A percentile compares a stretch with the other conserved stretches of the same genome.
These are phyloP conservation scores for Neoarthrinium moseri DNA, from an alignment of 2,329 filamentous ascomycete genomes.

Conservation along the genomic window DNA sequence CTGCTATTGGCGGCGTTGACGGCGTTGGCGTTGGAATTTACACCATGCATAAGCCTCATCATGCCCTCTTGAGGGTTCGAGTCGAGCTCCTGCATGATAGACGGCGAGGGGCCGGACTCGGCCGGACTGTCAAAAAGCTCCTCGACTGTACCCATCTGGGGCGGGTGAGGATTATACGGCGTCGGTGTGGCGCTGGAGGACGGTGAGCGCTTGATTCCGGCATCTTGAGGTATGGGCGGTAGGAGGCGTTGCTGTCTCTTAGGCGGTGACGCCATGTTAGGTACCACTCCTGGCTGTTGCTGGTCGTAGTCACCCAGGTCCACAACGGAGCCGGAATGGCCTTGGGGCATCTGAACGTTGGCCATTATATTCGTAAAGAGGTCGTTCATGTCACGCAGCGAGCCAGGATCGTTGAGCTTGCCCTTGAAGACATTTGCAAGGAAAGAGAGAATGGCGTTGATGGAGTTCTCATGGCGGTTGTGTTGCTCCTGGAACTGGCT, in stretches of 20 bases:
- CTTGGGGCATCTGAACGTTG: constrained; percentile 43
- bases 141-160: constrained; percentile 56
- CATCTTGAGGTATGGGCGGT: constrained; percentile 46
- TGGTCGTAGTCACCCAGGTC: constrained; percentile 60
- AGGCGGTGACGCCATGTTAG: constrained; percentile 36
- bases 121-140: constrained; percentile 57
- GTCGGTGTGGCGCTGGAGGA: constrained; percentile 28
- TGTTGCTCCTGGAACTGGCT: constrained; percentile 87
- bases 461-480: constrained; percentile 95
- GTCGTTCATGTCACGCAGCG: constrained; percentile 75
- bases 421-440: constrained; percentile 95
- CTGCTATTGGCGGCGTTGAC: too few relatives aligned
- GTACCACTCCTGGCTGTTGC: constrained; percentile 37
- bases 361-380: constrained; percentile 78
- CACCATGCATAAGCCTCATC: constrained; percentile 65
- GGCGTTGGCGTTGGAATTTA: constrained; percentile 53
- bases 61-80: constrained; percentile 59
- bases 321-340: constrained; percentile 55
- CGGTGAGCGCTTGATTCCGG: constrained; percentile 23
- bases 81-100: constrained; percentile 55
- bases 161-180: constrained; percentile 31
- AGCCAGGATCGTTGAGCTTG: constrained; percentile 81
- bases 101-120: constrained; percentile 42
- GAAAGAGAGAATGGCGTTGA: constrained; percentile 98
- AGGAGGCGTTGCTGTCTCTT: constrained; percentile 55